Percentiles rank a stretch among this genome's conserved stretches.
phyloP scores from a whole-genome alignment of 1,284 basidiomycete genomes.

The Apiotrichum domesticum region DNA sequence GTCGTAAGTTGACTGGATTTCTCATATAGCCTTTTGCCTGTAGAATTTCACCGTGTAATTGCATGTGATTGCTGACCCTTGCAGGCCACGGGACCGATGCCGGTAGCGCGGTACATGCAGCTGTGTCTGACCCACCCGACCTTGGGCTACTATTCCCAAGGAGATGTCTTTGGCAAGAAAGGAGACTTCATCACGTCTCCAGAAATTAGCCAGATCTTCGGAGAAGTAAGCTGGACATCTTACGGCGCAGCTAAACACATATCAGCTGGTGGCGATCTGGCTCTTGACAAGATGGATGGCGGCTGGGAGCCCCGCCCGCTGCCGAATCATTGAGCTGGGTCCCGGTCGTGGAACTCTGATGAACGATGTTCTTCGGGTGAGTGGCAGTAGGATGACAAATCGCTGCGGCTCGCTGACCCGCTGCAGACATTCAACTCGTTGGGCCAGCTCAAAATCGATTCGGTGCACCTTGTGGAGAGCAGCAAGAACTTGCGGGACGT shows the following conservation, averaged over 20 bases:
- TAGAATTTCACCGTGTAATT: neutral
- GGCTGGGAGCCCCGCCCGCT: slow-evolving; percentile 52
- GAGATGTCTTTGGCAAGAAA: slow-evolving; percentile 71
- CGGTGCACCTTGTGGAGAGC: slow-evolving; percentile 75
- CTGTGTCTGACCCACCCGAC: slow-evolving; percentile 79
- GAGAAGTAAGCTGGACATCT: slow-evolving; percentile 60
- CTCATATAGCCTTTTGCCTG: neutral
- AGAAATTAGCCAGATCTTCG: slow-evolving; percentile 94
- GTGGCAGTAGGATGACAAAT: slow-evolving; percentile 22
- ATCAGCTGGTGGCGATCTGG: slow-evolving; percentile 80
- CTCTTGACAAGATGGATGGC: slow-evolving; percentile 71
- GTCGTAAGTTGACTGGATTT: neutral
- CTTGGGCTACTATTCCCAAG: slow-evolving; percentile 78
- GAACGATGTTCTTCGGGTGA: slow-evolving; percentile 79
- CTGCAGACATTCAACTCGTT: slow-evolving; percentile 34
- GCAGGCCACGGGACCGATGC: slow-evolving; percentile 78
- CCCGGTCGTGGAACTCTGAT: slow-evolving; percentile 91
- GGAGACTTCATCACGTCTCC: slow-evolving; percentile 98
- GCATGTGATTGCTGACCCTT: too few species aligned
- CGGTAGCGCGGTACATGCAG: slow-evolving; percentile 81
- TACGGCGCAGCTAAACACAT: too few species aligned
- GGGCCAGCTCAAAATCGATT: slow-evolving; percentile 46
- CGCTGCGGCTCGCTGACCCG: too few species aligned
- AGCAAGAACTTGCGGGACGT: slow-evolving; percentile 61
- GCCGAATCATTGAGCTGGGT: slow-evolving; percentile 84